Percentiles rank a stretch among this genome's conserved stretches.
These are phyloP conservation scores for Kuraishia molischiana DNA, from an alignment of 805 yeast species.

Conservation along the genomic window DNA sequence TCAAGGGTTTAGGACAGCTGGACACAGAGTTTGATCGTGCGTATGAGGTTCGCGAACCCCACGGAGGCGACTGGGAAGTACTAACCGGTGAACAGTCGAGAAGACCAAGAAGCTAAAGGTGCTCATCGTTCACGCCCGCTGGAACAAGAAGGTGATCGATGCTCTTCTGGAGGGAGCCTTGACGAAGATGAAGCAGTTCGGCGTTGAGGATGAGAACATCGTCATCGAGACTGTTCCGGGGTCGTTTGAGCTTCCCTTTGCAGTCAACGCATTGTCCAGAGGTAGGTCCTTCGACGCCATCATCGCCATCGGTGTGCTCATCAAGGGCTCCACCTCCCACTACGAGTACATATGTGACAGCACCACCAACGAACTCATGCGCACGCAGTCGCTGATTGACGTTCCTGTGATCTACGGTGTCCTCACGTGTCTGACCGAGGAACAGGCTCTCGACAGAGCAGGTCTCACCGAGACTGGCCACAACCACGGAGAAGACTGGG, in stretches of 20 bases:
- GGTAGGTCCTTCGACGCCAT: slow-evolving; percentile 62
- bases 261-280: slow-evolving; percentile 42
- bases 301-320: slow-evolving; percentile 88
- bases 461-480: slow-evolving; percentile 79
- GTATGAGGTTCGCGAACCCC: not conserved
- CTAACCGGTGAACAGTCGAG: not conserved
- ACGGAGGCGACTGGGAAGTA: no score
- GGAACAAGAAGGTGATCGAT: slow-evolving; percentile 76
- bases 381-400: slow-evolving; percentile 54
- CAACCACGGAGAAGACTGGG: slow-evolving; percentile 98
- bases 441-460: slow-evolving; percentile 89
- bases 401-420: slow-evolving; percentile 90
- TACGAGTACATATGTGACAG: slow-evolving; percentile 95
- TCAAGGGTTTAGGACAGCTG: slow-evolving; percentile 4
- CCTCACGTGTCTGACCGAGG: slow-evolving; percentile 86
- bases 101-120: slow-evolving; percentile 29
- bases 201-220: slow-evolving; percentile 72
- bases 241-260: slow-evolving; percentile 87
- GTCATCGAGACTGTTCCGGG: slow-evolving; percentile 87
- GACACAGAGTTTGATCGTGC: slow-evolving; percentile 4
- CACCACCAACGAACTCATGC: slow-evolving; percentile 78
- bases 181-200: slow-evolving; percentile 44
- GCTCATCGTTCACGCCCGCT: slow-evolving; percentile 92
- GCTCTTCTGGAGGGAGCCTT: slow-evolving; percentile 75
- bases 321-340: slow-evolving; percentile 97